Base-by-base conservation (phyloP, 2,329 filamentous ascomycete species). In the Venturia effusa region DNA sequence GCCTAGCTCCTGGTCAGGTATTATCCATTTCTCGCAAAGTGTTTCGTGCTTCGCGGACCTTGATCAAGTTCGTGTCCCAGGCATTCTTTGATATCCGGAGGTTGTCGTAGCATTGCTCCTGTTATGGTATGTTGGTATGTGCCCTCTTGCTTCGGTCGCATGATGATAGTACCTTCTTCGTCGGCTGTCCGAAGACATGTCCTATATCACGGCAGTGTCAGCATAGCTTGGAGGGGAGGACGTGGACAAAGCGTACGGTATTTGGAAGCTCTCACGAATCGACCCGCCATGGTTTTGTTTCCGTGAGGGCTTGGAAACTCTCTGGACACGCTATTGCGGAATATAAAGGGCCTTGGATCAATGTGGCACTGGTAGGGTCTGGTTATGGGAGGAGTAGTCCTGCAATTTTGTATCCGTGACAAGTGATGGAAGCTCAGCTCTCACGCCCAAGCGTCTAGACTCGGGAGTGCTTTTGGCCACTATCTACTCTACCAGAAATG, bases 61-160 rank as follows among this genome's bases (percentile, higher is more conserved):
- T 97, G 79, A 97, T 84, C 73, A 99, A 81, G 80, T 99, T 99
- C 72, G 92, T 97, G 77, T 99, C 94, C 94, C 94, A 99, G 64
- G 94, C 94, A 86, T 99, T 99, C 78, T 89, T 90, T 73, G 92
- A 97, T 77, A 99, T 91, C 75, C 91, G 90, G 70, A 99, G 81
- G 78, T 97, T 97, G 78, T 99, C 94, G 80, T 97, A 99, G 82
- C 92, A 97, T 84, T 90, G 90, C 77, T 99, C 94, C 84, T 87
- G 65, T 8, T 22, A 1, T 10, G 0, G 37, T 32, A 15, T 1
- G 30, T 24, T 54, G 8, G 27, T 13, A 62, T 66, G 45, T 24
- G 61, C 59, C 37, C 37, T 1, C 13, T 6, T n/a, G 27, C 4
- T 48, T 19, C 11, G 30, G 27, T 54, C 13, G 60, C 32, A 39